Evolutionary conservation across 2,329 filamentous ascomycete species (phyloP).

Genomic region (Alternaria gansuensis): DNA sequence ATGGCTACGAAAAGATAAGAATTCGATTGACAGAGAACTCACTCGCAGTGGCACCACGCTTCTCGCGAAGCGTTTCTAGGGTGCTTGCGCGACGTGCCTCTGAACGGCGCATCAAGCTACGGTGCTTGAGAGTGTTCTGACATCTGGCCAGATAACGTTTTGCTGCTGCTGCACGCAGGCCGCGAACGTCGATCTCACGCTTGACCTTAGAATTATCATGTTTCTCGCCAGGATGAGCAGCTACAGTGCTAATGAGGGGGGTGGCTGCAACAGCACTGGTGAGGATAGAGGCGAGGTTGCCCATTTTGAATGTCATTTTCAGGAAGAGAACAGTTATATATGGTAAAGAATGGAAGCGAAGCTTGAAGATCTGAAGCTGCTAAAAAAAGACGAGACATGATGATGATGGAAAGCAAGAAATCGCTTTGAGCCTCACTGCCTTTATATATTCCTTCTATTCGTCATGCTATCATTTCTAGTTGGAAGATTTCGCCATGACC

Average conservation of each 20-base stretch:
- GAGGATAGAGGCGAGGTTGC: constrained; percentile 1
- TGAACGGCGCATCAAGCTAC: constrained; percentile 31
- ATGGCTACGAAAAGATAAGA: too few species aligned
- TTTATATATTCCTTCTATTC: neutral
- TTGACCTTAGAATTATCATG: constrained; percentile 44
- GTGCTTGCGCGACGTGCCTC: constrained; percentile 32
- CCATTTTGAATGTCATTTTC: neutral
- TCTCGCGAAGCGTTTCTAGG: constrained; percentile 32
- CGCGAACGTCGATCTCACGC: constrained; percentile 42
- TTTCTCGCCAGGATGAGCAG: constrained; percentile 49
- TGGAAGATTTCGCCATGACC: neutral
- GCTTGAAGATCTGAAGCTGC: neutral
- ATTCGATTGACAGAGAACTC: neutral
- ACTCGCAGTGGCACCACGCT: constrained; percentile 38
- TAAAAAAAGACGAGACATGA: neutral
- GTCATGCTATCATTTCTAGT: neutral
- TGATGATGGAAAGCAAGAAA: neutral
- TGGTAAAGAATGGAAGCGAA: neutral
- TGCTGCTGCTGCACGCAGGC: constrained; percentile 29
- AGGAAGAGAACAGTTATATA: neutral
- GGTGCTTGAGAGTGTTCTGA: constrained; percentile 31
- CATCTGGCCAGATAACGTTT: constrained; percentile 34
- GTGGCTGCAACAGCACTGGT: constrained; percentile 29
- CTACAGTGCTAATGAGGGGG: constrained; percentile 27
- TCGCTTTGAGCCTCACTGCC: neutral